These are phyloP conservation scores for Saccharomycopsis phalli DNA, from an alignment of 1,139 yeast genomes.

Conservation along the genomic window DNA sequence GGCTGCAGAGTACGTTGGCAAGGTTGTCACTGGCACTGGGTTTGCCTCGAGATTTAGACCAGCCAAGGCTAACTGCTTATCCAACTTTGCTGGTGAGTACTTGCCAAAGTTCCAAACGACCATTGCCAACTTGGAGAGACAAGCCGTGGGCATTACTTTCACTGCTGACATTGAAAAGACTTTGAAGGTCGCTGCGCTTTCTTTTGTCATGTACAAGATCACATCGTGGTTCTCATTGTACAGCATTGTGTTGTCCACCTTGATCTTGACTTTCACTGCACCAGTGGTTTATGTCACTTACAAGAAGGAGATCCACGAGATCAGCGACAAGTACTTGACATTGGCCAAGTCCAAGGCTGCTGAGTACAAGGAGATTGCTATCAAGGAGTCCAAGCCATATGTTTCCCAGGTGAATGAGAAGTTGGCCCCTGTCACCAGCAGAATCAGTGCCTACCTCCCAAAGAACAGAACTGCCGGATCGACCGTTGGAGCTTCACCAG, in stretches of 20 bases:
- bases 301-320: slow-evolving; percentile 75
- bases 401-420: slow-evolving; percentile 39
- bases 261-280: slow-evolving; percentile 58
- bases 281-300: slow-evolving; percentile 70
- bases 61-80: slow-evolving; percentile 29
- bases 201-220: slow-evolving; percentile 60
- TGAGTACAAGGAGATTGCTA: slow-evolving; percentile 43
- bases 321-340: slow-evolving; percentile 48
- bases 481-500: slow-evolving; percentile 41
- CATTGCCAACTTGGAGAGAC: slow-evolving; percentile 32
- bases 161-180: slow-evolving; percentile 63
- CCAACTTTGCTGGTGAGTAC: slow-evolving; percentile 30
- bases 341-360: slow-evolving; percentile 48
- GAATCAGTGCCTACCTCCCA: slow-evolving; percentile 50
- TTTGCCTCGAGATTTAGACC: slow-evolving; percentile 62
- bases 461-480: slow-evolving; percentile 63
- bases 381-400: slow-evolving; percentile 43
- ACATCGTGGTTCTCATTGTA: slow-evolving; percentile 73
- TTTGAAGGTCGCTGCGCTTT: slow-evolving; percentile 58
- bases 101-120: slow-evolving; percentile 34
- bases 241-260: slow-evolving; percentile 49
- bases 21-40: slow-evolving; percentile 60
- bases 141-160: slow-evolving; percentile 51
- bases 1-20: slow-evolving; percentile 61
- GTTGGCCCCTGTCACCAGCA: slow-evolving; percentile 56